Percentiles rank a stretch among this genome's conserved stretches.
These are phyloP conservation scores for Penicillium mononematosum DNA, from an alignment of 495 filamentous ascomycete species.

Conservation along the genomic window DNA sequence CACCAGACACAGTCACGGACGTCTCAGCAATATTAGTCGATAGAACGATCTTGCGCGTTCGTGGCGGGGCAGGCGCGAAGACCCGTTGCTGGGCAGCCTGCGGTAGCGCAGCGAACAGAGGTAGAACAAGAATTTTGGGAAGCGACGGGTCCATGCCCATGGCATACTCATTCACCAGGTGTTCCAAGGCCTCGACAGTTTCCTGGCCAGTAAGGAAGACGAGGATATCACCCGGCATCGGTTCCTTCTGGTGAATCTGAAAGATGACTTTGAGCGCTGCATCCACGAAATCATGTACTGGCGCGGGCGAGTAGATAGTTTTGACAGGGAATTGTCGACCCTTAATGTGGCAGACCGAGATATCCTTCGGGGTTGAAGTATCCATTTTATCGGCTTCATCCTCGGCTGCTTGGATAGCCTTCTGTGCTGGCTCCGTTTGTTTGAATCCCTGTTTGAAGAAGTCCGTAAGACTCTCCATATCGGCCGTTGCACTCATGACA, in stretches of 20 bases:
- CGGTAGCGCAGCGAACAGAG: slow-evolving; percentile 70
- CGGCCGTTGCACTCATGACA: slow-evolving; percentile 95
- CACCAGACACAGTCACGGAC: slow-evolving; percentile 91
- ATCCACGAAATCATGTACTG: slow-evolving; percentile 82
- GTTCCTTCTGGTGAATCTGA: slow-evolving; percentile 82
- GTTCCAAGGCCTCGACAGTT: slow-evolving; percentile 79
- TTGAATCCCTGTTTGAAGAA: slow-evolving; percentile 65
- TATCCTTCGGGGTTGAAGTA: slow-evolving; percentile 19
- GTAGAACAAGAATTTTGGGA: slow-evolving; percentile 72
- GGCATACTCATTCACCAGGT: slow-evolving; percentile 77
- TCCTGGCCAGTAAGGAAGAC: slow-evolving; percentile 95
- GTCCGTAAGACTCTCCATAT: slow-evolving; percentile 69
- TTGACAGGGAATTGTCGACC: slow-evolving; percentile 88
- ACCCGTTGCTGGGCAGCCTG: slow-evolving; percentile 80
- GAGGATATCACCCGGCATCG: slow-evolving; percentile 88
- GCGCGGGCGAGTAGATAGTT: slow-evolving; percentile 69
- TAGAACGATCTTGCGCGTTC: slow-evolving; percentile 84
- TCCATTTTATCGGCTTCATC: slow-evolving; percentile 14
- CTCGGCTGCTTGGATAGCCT: slow-evolving; percentile 6
- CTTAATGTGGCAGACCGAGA: slow-evolving; percentile 69
- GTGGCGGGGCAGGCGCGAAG: slow-evolving; percentile 72
- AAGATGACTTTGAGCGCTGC: slow-evolving; percentile 80
- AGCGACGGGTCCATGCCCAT: slow-evolving; percentile 65
- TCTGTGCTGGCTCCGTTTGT: slow-evolving; percentile 16
- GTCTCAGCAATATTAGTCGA: slow-evolving; percentile 98